phyloP scores from a whole-genome alignment of 768 basidiomycete genomes.

The Pleurotus tuoliensis region DNA sequence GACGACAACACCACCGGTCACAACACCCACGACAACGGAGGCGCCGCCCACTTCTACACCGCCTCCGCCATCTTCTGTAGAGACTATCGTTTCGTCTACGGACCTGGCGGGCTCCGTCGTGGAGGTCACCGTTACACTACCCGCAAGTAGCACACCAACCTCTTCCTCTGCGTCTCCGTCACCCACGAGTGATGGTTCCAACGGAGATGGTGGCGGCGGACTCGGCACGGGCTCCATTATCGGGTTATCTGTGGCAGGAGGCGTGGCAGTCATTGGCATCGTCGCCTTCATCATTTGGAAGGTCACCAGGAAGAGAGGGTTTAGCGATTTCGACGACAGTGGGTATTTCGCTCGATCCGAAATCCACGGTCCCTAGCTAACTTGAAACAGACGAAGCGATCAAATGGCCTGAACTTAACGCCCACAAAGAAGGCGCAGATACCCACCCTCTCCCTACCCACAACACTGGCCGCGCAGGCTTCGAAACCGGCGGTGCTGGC shows the following conservation, averaged over 20 bases:
- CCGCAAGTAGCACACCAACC: conserved; percentile 12
- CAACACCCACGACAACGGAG: neutral
- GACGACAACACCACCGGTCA: neutral
- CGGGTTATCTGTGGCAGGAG: conserved; percentile 79
- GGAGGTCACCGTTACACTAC: conserved; percentile 22
- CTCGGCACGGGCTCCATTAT: conserved; percentile 70
- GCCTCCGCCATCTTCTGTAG: conserved; percentile 2
- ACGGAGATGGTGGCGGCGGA: conserved; percentile 26
- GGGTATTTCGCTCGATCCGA: conserved; percentile 27
- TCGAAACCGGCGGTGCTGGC: conserved; percentile 48
- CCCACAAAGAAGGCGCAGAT: conserved; percentile 46
- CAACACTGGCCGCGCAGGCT: conserved; percentile 68
- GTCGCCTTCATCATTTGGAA: conserved; percentile 83
- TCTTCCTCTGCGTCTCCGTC: conserved; percentile 22
- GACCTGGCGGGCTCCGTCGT: conserved; percentile 16
- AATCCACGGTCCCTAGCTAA: neutral
- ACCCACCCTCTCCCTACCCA: conserved; percentile 65
- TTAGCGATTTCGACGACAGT: conserved; percentile 77
- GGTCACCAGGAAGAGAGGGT: conserved; percentile 69
- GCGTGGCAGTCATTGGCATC: conserved; percentile 68
- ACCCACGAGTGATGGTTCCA: conserved; percentile 15
- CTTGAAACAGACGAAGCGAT: conserved; percentile 65
- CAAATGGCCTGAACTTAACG: conserved; percentile 87
- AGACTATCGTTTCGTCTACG: conserved; percentile 12
- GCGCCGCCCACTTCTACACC: conserved; percentile 7